phyloP scores from a whole-genome alignment of 2,329 filamentous ascomycete genomes.

The Alternaria conjuncta region DNA sequence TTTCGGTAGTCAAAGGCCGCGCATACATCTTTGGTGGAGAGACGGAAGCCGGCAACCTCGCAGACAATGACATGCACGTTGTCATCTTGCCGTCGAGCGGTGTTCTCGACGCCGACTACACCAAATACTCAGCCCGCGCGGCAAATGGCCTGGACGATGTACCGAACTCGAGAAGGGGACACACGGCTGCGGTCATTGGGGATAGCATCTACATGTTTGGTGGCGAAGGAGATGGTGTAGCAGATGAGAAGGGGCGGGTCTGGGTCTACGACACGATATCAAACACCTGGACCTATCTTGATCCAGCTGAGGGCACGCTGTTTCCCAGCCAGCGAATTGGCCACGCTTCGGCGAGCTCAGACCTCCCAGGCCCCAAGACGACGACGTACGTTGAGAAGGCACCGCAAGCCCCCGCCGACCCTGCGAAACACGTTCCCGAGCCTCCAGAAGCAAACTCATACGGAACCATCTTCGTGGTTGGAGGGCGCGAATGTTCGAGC shows the following conservation, averaged over 20 bases:
- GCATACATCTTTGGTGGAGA: constrained; percentile 65
- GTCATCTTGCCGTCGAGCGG: constrained; percentile 58
- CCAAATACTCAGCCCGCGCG: constrained; percentile 41
- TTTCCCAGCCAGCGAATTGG: constrained; percentile 40
- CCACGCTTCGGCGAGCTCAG: constrained; percentile 49
- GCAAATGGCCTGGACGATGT: constrained; percentile 37
- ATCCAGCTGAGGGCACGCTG: constrained; percentile 36
- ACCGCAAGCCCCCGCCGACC: constrained; percentile 52
- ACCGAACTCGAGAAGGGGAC: constrained; percentile 50
- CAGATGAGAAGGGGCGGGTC: constrained; percentile 48
- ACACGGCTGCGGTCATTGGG: constrained; percentile 52
- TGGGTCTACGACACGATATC: constrained; percentile 54
- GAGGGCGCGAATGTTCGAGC: constrained; percentile 48
- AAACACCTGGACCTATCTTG: constrained; percentile 51
- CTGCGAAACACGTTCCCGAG: constrained; percentile 50
- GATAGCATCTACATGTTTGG: constrained; percentile 56
- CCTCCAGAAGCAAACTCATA: constrained; percentile 50
- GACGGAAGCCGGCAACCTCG: constrained; percentile 48
- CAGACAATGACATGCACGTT: constrained; percentile 60
- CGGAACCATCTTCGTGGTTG: constrained; percentile 60
- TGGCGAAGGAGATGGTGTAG: constrained; percentile 40
- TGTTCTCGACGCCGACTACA: constrained; percentile 53
- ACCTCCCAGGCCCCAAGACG: constrained; percentile 48
- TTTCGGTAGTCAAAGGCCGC: constrained; percentile 60
- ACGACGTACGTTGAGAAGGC: constrained; percentile 38